These are phyloP conservation scores for Rosellinia necatrix DNA, from an alignment of 2,329 filamentous ascomycete genomes.

Conservation along the genomic window DNA sequence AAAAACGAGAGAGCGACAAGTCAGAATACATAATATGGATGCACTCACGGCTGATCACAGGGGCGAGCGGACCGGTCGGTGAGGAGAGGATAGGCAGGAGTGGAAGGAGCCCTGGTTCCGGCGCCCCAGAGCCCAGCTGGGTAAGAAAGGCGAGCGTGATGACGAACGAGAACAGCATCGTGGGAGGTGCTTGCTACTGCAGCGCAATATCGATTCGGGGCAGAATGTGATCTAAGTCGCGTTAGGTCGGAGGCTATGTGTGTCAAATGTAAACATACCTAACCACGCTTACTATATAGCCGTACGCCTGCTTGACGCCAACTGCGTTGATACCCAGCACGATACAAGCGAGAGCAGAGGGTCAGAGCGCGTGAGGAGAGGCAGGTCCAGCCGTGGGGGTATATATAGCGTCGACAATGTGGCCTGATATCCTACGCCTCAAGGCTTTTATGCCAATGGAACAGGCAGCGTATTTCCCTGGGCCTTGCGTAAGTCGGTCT, in stretches of 20 bases:
- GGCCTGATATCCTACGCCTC: background rate
- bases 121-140: background rate
- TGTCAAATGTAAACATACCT: too few relatives aligned
- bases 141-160: constrained; percentile 1
- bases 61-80: constrained; percentile 15
- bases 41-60: constrained; percentile 25
- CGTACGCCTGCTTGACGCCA: too few relatives aligned
- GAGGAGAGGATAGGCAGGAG: constrained; percentile 4
- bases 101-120: background rate
- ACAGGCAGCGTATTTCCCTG: too few relatives aligned
- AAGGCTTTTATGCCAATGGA: background rate
- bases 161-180: constrained; percentile 14
- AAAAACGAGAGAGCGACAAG: too few relatives aligned
- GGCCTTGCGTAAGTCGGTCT: too few relatives aligned
- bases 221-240: background rate
- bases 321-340: too few relatives aligned
- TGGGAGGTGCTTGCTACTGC: background rate
- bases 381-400: too few relatives aligned
- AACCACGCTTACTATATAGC: too few relatives aligned
- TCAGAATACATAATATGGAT: background rate
- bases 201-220: background rate
- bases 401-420: too few relatives aligned
- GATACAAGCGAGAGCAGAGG: background rate
- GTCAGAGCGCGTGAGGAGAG: too few relatives aligned
- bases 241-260: background rate